These are phyloP conservation scores for Pseudozyma sp. DNA, from an alignment of 1,284 basidiomycete species.

Conservation along the genomic window DNA sequence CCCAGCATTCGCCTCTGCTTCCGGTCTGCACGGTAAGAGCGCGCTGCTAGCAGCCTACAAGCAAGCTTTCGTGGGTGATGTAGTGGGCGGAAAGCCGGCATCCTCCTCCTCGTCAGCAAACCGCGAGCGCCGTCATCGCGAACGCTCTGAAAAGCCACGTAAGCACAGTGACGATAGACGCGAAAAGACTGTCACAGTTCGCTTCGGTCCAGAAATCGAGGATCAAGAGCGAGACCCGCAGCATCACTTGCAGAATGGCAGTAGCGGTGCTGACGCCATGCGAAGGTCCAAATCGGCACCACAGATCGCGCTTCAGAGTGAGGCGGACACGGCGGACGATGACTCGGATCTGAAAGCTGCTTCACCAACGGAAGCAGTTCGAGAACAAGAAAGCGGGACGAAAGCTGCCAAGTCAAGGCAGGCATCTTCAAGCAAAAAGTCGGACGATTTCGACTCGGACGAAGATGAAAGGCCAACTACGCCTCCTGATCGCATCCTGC, in stretches of 20 bases:
- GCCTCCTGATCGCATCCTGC: slow-evolving; percentile 18
- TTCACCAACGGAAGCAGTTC: neutral
- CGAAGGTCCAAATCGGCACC: slow-evolving; percentile 28
- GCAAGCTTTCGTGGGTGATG: slow-evolving; percentile 31
- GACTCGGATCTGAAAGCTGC: neutral
- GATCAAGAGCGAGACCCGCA: neutral
- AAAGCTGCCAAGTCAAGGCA: neutral
- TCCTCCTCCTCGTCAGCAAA: slow-evolving; percentile 6
- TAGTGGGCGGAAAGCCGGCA: neutral
- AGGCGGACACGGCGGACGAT: neutral
- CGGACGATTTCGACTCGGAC: slow-evolving; percentile 8
- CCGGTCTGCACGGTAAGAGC: slow-evolving; percentile 33
- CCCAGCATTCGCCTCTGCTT: slow-evolving; percentile 21
- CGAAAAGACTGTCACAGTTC: slow-evolving; percentile 40
- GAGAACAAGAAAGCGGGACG: neutral
- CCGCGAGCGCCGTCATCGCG: slow-evolving; percentile 13
- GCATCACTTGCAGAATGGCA: neutral
- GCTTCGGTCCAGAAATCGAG: slow-evolving; percentile 21
- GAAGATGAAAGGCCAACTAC: slow-evolving; percentile 8
- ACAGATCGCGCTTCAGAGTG: slow-evolving; percentile 18
- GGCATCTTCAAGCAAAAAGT: neutral
- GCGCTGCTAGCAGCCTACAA: slow-evolving; percentile 40
- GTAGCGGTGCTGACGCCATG: slow-evolving; percentile 4
- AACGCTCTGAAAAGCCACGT: slow-evolving; percentile 14
- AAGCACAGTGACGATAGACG: slow-evolving; percentile 30